Evolutionary conservation across 441 rosid genomes (phyloP), one percentile per base, ranked within the genome.

Genomic region (Adansonia rubrostipa): DNA sequence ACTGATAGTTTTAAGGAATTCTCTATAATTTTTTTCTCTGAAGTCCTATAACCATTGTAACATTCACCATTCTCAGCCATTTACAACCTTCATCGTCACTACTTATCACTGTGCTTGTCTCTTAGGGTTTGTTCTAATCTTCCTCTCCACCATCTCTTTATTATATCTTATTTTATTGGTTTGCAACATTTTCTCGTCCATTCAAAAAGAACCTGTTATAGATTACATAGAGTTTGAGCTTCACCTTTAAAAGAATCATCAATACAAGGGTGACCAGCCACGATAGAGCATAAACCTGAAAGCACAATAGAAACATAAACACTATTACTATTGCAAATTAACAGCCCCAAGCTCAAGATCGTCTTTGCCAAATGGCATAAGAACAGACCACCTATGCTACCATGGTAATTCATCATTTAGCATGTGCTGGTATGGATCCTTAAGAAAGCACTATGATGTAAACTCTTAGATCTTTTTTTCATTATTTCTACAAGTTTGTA

Each of bases 241-340:
- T 67, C 40, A 90, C 97, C 97, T 97, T 97, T 65, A 97, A 85
- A 84, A 97, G 80, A 78, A 97, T 51, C 93, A 95, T 87, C 73
- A 87, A 80, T 1, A 93, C 99, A 17, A 93, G 89, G 77, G 95
- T 95, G 68, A 95, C 98, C 15, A 96, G 89, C 99, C 98, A 96
- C 19, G 99, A 96, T 8, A 94, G 85, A 79, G 93, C 97, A 75
- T 94, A 96, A 42, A 92, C 90, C 97, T 92, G 84, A 77, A 85
- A 78, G 44, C 78, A 60, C 14, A 74, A 81, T 60, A 78, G 62
- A 60, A 80, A 70, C 44, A 77, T 71, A 4, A 78, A 44, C 50
- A 51, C 24, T 13, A 61, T 33, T 14, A 9, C 10, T 42, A 36
- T 10, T 2, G 20, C 57, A 78, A 22, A 79, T 45, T 76, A 58